Percentiles rank a stretch among this genome's conserved stretches.
phyloP scores from a whole-genome alignment of 306 rosid genomes.

The Prinsepia uniflora region DNA sequence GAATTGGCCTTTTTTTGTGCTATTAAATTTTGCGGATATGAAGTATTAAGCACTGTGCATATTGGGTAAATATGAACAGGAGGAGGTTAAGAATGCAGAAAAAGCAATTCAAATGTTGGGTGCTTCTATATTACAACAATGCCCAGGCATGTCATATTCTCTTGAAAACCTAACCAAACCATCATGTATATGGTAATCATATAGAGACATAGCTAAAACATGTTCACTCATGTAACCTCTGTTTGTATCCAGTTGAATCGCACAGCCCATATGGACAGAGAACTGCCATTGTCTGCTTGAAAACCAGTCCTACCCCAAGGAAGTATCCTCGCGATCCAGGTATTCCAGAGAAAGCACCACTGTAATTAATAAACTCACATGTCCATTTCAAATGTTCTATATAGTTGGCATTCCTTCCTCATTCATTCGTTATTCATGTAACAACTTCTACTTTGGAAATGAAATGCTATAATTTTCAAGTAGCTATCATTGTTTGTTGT shows the following conservation, averaged over 20 bases:
- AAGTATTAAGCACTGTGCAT: conserved; percentile 11
- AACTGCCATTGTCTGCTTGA: conserved; percentile 63
- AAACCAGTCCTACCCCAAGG: conserved; percentile 59
- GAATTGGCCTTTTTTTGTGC: background rate
- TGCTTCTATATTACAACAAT: conserved; percentile 59
- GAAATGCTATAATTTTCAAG: background rate
- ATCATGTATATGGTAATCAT: background rate
- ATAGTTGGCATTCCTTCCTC: conserved; percentile 4
- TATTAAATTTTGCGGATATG: background rate
- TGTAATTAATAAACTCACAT: conserved; percentile 32
- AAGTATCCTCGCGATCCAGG: conserved; percentile 87
- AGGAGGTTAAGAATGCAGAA: conserved; percentile 76
- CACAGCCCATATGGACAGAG: conserved; percentile 81
- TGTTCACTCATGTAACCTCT: conserved; percentile 6
- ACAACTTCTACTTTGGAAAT: conserved; percentile 11
- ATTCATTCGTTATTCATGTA: background rate
- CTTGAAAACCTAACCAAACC: background rate
- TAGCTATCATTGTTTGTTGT: background rate
- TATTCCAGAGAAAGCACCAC: conserved; percentile 69
- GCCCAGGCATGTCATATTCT: conserved; percentile 49
- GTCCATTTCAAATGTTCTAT: conserved; percentile 11
- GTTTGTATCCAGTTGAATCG: conserved; percentile 59
- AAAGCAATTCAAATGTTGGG: conserved; percentile 76
- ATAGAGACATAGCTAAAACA: background rate
- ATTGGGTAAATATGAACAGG: conserved; percentile 38